These are phyloP conservation scores for Aureobasidium melanogenum DNA, from an alignment of 2,329 filamentous ascomycete genomes.

Conservation along the genomic window DNA sequence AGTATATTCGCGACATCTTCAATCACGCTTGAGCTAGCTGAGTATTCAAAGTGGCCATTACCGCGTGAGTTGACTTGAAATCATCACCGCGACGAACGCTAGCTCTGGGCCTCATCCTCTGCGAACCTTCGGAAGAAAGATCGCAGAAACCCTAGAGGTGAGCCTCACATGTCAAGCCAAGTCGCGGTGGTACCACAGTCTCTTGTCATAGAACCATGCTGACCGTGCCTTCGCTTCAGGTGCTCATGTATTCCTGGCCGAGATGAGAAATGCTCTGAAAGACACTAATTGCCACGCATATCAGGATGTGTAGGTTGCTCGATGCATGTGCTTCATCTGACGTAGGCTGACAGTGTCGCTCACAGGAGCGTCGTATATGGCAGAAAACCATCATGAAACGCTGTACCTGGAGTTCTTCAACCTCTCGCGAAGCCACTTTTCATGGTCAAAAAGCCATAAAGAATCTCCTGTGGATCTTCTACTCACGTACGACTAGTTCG, in stretches of 20 bases:
- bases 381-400: slow-evolving; percentile 7
- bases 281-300: slow-evolving; percentile 8
- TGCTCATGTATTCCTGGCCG: slow-evolving; percentile 11
- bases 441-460: not conserved
- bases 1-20: not conserved
- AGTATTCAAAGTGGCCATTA: not conserved
- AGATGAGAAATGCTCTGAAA: slow-evolving; percentile 11
- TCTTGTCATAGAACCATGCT: not conserved
- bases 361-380: slow-evolving; percentile 11
- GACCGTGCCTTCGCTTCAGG: not conserved
- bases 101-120: not conserved
- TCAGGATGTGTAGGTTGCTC: slow-evolving; percentile 1
- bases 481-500: not conserved
- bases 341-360: not conserved
- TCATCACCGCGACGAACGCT: not conserved
- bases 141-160: not conserved
- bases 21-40: not conserved
- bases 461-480: not conserved
- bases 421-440: not conserved
- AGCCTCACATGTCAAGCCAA: not conserved
- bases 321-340: not conserved
- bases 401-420: not conserved
- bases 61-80: not conserved
- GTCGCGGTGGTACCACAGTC: not conserved
- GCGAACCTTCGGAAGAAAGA: not conserved